Conservation (phyloP, 495 filamentous ascomycete genomes). For the Bacidia gigantensis region DNA sequence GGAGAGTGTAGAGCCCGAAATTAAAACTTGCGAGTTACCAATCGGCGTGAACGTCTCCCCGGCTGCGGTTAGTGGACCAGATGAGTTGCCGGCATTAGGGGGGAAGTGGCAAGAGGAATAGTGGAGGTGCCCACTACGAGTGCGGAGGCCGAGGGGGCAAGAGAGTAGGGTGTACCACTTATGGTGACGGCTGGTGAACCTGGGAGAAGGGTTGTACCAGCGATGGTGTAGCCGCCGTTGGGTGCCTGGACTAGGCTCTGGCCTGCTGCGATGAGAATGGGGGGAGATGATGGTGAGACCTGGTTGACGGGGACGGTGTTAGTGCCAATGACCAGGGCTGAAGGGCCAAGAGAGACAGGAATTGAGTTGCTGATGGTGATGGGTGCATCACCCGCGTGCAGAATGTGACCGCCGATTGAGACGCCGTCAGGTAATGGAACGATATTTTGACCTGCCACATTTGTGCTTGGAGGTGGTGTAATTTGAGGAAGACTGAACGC, state of each 20-base stretch:
- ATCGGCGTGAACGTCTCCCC: neutral
- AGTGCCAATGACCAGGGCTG: neutral
- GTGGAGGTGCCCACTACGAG: constrained; percentile 11
- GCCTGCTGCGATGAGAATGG: neutral
- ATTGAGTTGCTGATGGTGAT: neutral
- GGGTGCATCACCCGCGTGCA: neutral
- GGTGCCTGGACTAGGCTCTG: neutral
- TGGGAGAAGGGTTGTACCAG: constrained; percentile 5
- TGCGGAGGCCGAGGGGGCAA: constrained; percentile 5
- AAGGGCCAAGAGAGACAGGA: neutral
- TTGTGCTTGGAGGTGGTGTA: neutral
- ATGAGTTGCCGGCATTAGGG: neutral
- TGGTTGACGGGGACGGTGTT: neutral
- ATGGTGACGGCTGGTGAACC: constrained; percentile 9
- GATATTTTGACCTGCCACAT: neutral
- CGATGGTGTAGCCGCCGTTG: neutral
- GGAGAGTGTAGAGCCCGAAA: constrained; percentile 5
- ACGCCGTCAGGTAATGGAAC: neutral
- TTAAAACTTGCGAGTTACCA: constrained; percentile 4
- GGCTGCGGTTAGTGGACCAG: neutral
- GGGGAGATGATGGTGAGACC: neutral
- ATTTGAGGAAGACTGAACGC: neutral
- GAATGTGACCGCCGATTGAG: neutral
- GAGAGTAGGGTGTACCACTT: constrained; percentile 4
- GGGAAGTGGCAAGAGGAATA: neutral